Conservation (phyloP, 202 grass and related monocot species). For the Musa balbisiana region DNA sequence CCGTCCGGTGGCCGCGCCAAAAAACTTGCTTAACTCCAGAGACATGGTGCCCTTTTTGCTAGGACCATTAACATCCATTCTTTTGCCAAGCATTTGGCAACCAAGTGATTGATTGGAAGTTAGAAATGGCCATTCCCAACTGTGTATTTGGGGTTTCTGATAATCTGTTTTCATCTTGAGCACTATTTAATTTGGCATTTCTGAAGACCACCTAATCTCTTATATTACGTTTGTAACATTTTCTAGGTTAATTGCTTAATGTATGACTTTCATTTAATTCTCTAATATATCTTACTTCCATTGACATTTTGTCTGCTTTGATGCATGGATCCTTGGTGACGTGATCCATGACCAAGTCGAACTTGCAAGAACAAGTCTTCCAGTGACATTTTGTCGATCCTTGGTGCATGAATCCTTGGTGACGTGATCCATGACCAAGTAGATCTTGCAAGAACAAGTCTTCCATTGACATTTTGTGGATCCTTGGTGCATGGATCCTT, state of each 20-base stretch:
- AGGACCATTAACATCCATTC: constrained; percentile 29
- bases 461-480: no score
- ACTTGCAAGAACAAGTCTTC: no score
- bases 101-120: background rate
- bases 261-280: background rate
- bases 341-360: no score
- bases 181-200: background rate
- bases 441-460: no score
- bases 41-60: background rate
- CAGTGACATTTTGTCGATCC: no score
- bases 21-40: constrained; percentile 44
- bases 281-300: background rate
- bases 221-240: background rate
- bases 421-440: no score
- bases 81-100: constrained; percentile 14
- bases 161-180: background rate
- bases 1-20: constrained; percentile 73
- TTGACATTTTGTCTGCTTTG: background rate
- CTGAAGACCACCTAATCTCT: background rate
- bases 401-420: no score
- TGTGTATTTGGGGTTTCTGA: background rate
- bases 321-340: background rate
- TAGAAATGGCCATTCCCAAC: background rate
- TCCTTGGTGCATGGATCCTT: no score
- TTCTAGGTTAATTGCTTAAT: background rate